A percentile compares a stretch with the other conserved stretches of the same genome.
phyloP scores from a whole-genome alignment of 768 basidiomycete species.

The Jaapia argillacea region DNA sequence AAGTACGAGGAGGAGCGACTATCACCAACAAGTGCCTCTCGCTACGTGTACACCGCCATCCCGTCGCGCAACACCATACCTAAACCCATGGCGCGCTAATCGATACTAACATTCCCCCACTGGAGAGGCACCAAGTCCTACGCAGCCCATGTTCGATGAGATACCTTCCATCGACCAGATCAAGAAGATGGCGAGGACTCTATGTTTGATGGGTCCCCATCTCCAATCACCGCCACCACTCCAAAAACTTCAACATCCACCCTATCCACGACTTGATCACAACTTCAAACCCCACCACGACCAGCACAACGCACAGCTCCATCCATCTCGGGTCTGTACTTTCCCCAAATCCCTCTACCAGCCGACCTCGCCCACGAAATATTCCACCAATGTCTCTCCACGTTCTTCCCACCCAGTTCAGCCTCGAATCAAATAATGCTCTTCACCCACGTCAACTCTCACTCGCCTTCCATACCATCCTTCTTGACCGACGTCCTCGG shows the following conservation, averaged over 20 bases:
- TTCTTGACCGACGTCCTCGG: constrained; percentile 45
- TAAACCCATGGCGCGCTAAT: too few species aligned
- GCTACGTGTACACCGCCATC: too few species aligned
- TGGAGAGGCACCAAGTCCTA: too few species aligned
- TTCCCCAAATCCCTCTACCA: constrained; percentile 44
- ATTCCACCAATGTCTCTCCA: constrained; percentile 38
- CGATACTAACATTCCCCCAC: too few species aligned
- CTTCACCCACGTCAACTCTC: constrained; percentile 30
- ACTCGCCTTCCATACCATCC: constrained; percentile 23
- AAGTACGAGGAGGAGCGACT: too few species aligned
- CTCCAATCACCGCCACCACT: constrained; percentile 1
- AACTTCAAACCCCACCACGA: too few species aligned
- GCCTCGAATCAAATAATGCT: constrained; percentile 87
- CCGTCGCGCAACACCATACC: too few species aligned
- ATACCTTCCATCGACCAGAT: not conserved
- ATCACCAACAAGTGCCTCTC: too few species aligned
- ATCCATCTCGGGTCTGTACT: constrained; percentile 57
- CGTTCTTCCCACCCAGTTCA: constrained; percentile 39
- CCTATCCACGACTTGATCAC: too few species aligned
- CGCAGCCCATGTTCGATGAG: not conserved
- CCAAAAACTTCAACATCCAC: constrained; percentile 4
- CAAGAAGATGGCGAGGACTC: constrained; percentile 22
- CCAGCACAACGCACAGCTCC: constrained; percentile 32
- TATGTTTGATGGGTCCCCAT: constrained; percentile 38
- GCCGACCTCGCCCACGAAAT: constrained; percentile 39